A percentile compares a stretch with the other conserved stretches of the same genome.
Evolutionary conservation across 768 basidiomycete species (phyloP).

Genomic region (Phanerochaete carnosa): DNA sequence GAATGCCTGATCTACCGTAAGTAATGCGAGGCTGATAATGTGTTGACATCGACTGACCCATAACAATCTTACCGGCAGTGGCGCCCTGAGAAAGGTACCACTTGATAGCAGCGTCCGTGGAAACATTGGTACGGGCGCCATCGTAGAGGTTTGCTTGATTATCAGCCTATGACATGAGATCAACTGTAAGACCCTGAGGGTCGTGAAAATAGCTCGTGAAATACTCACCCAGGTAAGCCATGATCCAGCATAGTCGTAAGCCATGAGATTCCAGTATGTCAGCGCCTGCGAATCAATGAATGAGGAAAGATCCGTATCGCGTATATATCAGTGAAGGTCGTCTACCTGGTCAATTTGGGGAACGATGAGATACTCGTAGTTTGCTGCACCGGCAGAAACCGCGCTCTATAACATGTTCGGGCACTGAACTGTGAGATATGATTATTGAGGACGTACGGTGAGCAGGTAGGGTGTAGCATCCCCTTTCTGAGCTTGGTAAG

Average conservation of each 20-base stretch:
- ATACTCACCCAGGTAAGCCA: conserved; percentile 55
- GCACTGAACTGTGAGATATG: neutral
- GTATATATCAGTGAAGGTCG: neutral
- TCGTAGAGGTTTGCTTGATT: conserved; percentile 70
- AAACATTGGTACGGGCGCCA: conserved; percentile 57
- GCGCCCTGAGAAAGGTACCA: conserved; percentile 62
- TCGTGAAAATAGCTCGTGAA: neutral
- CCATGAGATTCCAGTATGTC: conserved; percentile 83
- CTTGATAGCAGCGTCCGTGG: conserved; percentile 63
- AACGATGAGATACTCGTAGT: conserved; percentile 57
- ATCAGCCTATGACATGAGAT: conserved; percentile 31
- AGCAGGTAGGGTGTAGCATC: conserved; percentile 58
- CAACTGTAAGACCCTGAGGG: neutral
- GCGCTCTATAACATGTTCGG: conserved; percentile 37
- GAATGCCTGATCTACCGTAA: conserved; percentile 46
- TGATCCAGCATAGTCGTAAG: conserved; percentile 75
- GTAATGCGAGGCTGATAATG: neutral
- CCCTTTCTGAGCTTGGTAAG: conserved; percentile 55
- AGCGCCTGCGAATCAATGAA: conserved; percentile 33
- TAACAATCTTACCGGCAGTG: conserved; percentile 57
- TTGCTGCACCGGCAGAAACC: conserved; percentile 57
- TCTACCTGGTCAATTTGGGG: conserved; percentile 52
- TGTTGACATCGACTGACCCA: conserved; percentile 41
- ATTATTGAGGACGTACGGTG: conserved; percentile 32
- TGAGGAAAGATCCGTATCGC: neutral